Percentiles rank a stretch among this genome's conserved stretches.
Evolutionary conservation across 2,329 filamentous ascomycete genomes (phyloP).

Genomic region (Thielaviopsis ethacetica): DNA sequence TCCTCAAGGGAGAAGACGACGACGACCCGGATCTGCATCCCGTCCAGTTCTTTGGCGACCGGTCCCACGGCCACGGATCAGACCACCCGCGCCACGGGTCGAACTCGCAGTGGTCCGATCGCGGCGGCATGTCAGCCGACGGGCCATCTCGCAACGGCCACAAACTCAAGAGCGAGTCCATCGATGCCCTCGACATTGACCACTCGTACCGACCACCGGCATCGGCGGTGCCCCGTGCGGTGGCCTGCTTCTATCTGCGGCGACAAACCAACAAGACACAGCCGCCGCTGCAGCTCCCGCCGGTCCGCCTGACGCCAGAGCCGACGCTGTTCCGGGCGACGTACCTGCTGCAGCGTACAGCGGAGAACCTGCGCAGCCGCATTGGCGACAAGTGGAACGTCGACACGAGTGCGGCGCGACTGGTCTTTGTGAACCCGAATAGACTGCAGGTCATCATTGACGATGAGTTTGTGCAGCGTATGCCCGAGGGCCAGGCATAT

Average conservation of each 20-base stretch:
- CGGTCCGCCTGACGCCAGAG: conserved; percentile 17
- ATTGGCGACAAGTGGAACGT: conserved; percentile 69
- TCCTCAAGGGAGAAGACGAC: conserved; percentile 56
- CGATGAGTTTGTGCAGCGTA: conserved; percentile 69
- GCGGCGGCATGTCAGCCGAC: conserved; percentile 34
- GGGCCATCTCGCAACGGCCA: conserved; percentile 36
- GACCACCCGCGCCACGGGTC: conserved; percentile 10
- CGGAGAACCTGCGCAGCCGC: conserved; percentile 54
- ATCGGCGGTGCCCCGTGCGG: conserved; percentile 51
- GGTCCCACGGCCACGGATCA: conserved; percentile 27
- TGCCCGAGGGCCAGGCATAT: conserved; percentile 64
- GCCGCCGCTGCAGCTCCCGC: conserved; percentile 30
- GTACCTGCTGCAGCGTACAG: conserved; percentile 63
- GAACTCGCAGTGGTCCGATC: conserved; percentile 14
- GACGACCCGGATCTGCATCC: conserved; percentile 71
- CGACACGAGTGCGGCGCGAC: conserved; percentile 54
- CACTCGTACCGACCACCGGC: conserved; percentile 63
- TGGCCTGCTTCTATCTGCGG: conserved; percentile 74
- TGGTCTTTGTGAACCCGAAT: conserved; percentile 54
- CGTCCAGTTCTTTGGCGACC: conserved; percentile 54
- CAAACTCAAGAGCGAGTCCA: conserved; percentile 52
- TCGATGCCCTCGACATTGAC: conserved; percentile 87
- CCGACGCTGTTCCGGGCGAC: conserved; percentile 57
- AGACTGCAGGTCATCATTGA: conserved; percentile 77
- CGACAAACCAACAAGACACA: not conserved